Conservation (phyloP, 2,329 filamentous ascomycete species). For the Ilyonectria destructans region DNA sequence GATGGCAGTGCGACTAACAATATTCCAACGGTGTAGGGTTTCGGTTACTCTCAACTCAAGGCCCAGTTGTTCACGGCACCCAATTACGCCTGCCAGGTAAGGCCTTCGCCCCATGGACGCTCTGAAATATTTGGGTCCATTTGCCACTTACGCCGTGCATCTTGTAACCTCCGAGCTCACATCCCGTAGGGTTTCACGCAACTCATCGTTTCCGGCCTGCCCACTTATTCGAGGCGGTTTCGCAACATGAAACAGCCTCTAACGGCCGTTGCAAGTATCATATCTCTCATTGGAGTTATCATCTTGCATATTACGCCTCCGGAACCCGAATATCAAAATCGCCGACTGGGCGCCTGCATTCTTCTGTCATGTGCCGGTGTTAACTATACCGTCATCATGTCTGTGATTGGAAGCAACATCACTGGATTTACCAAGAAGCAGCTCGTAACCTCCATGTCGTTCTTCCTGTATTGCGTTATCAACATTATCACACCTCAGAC, state of each 20-base stretch:
- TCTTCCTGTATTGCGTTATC: slow-evolving; percentile 25
- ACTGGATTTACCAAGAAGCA: slow-evolving; percentile 25
- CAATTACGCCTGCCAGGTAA: slow-evolving; percentile 2
- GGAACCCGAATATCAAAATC: neutral
- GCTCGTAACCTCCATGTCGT: slow-evolving; percentile 16
- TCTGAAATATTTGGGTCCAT: too few relatives aligned
- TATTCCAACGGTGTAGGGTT: neutral
- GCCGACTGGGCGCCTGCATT: neutral
- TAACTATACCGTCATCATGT: slow-evolving; percentile 9
- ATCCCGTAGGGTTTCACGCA: neutral
- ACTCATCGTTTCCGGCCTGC: slow-evolving; percentile 1
- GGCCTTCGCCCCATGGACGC: neutral
- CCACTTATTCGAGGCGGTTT: neutral
- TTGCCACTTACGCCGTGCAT: too few relatives aligned
- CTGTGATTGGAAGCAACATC: slow-evolving; percentile 20
- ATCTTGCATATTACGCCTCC: neutral
- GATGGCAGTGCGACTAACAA: neutral
- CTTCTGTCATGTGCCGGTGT: neutral
- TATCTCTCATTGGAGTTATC: neutral
- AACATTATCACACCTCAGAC: slow-evolving; percentile 32
- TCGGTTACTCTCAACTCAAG: slow-evolving; percentile 1
- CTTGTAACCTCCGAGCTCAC: too few relatives aligned
- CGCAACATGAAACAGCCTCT: slow-evolving; percentile 5
- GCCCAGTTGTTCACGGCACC: slow-evolving; percentile 1
- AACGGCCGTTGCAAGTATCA: neutral